Evolutionary conservation across 257 asterid species (phyloP), one percentile per base, ranked within the genome.

Genomic region (Haberlea rhodopensis): DNA sequence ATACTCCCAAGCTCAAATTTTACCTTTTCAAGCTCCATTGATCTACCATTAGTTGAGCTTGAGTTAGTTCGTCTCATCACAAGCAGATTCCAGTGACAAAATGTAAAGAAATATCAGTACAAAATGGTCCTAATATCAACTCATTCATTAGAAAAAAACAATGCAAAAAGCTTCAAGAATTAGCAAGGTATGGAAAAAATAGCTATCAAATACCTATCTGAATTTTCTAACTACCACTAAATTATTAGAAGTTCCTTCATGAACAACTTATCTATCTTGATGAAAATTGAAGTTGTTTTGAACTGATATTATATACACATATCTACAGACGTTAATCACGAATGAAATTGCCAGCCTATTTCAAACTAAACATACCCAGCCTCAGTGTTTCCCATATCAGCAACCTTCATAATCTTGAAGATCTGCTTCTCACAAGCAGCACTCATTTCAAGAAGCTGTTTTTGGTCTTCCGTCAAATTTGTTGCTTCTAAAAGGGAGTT

Each of bases 381-480:
- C 71, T 86, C 95, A n/a, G 88, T 80, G 73, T 60, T 88, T 65
- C 79, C 91, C 58, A 79, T 73, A 76, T 81, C 90, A 57, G 80
- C 85, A 58, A 88, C 98, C 77, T 71, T 77, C 71, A 85, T 70
- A 57, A 91, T 88, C 94, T 88, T 91, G 15, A 74, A 64, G 76
- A 91, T 79, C 84, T 88, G 95, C 80, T 78, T 91, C 91, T 83
- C 94, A 70, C 96, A 91, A 73, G 98, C 89, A 67, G 84, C 74
- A 70, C 95, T 86, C 22, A 94, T 91, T 80, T 86, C 88, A 51
- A 91, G 83, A 62, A 75, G 77, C 83, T 86, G 96, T 79, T 73
- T 91, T 63, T 91, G 97, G 45, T 86, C 83, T 70, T 91, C 90
- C 0, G 84, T 83, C 82, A 91, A 75, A 65, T 76, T 72, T 8